A percentile compares a stretch with the other conserved stretches of the same genome.
Evolutionary conservation across 257 asterid species (phyloP).

Genomic region (Solanum bulbocastanum): DNA sequence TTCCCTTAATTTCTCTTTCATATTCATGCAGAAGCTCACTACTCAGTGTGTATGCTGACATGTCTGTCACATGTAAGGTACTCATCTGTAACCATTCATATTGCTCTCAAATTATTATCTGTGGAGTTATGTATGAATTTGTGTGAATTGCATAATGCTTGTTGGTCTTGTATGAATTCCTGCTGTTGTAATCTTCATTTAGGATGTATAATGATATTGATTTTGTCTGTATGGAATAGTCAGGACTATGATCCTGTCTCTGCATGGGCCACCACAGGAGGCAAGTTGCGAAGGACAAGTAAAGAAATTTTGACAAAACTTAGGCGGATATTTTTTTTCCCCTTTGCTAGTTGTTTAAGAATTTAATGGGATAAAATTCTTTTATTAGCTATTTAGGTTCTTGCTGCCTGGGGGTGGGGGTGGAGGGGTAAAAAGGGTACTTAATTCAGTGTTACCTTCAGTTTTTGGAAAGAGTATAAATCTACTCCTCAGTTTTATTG

Average conservation of each 20-base stretch:
- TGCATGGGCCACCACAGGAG: not conserved
- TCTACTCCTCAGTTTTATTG: not conserved
- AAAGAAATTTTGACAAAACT: not conserved
- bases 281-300: not conserved
- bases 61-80: slow-evolving; percentile 99
- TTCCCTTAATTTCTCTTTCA: slow-evolving; percentile 4
- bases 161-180: not conserved
- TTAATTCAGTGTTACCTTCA: not conserved
- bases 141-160: not conserved
- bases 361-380: not conserved
- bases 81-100: not conserved
- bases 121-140: not conserved
- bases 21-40: slow-evolving; percentile 72
- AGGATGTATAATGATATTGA: not conserved
- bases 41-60: slow-evolving; percentile 98
- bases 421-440: not conserved
- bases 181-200: not conserved
- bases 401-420: not conserved
- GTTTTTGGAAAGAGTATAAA: not conserved
- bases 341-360: not conserved
- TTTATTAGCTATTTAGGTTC: not conserved
- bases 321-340: not conserved
- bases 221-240: not conserved
- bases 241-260: not conserved
- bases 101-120: not conserved